These are phyloP conservation scores for Jasminum sambac DNA, from an alignment of 257 asterid species.

Conservation along the genomic window DNA sequence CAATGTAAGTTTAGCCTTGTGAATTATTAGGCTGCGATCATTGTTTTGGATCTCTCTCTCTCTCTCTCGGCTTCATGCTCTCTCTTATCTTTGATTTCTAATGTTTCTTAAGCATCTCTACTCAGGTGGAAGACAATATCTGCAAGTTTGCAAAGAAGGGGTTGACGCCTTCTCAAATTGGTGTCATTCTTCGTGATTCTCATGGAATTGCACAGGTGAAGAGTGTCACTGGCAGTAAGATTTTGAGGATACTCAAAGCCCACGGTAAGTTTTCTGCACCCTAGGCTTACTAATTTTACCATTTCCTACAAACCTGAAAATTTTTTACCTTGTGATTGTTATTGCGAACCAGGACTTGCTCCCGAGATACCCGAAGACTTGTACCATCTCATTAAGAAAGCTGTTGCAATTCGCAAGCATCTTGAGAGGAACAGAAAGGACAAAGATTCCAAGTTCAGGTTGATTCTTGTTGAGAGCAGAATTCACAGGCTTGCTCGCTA, in stretches of 20 bases:
- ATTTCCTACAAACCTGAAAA: background rate
- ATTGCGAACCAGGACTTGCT: conserved; percentile 51
- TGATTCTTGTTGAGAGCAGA: conserved; percentile 69
- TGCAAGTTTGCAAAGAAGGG: conserved; percentile 74
- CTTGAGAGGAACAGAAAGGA: conserved; percentile 77
- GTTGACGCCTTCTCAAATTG: conserved; percentile 67
- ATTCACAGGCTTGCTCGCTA: conserved; percentile 67
- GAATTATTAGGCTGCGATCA: background rate
- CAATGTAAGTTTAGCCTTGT: background rate
- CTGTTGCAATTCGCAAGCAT: conserved; percentile 75
- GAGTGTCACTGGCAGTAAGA: conserved; percentile 69
- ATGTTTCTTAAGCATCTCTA: background rate
- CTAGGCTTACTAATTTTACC: background rate
- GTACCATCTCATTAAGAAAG: conserved; percentile 65
- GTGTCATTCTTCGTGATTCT: conserved; percentile 75
- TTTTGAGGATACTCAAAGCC: conserved; percentile 61
- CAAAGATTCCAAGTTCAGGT: conserved; percentile 67
- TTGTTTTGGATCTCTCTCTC: background rate
- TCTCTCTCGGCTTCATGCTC: background rate
- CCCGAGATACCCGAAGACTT: conserved; percentile 70
- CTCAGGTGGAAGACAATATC: conserved; percentile 61
- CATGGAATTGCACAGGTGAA: conserved; percentile 75
- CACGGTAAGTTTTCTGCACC: conserved; percentile 34
- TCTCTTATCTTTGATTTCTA: background rate
- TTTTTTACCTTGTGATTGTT: conserved; percentile 7